A percentile compares a stretch with the other conserved stretches of the same genome.
Conservation (phyloP, 805 yeast genomes). For the Ogataea thermomethanolica region DNA sequence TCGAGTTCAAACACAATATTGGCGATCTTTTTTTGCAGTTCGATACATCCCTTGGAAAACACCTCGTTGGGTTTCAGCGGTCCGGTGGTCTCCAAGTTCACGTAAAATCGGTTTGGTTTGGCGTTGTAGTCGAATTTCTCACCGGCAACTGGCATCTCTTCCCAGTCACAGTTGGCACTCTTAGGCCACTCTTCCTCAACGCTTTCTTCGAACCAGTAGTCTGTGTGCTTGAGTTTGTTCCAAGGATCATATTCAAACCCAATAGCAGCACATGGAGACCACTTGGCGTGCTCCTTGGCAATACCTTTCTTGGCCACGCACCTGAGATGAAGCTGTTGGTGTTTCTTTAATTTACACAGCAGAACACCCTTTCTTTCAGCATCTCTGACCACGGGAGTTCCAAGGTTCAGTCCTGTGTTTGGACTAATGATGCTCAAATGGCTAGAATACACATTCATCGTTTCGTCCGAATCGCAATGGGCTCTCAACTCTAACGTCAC, state of each 20-base stretch:
- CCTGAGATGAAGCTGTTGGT: slow-evolving; percentile 82
- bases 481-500: slow-evolving; percentile 85
- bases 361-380: slow-evolving; percentile 78
- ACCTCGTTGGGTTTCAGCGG: slow-evolving; percentile 86
- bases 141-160: slow-evolving; percentile 87
- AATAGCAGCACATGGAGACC: slow-evolving; percentile 96
- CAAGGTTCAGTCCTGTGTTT: slow-evolving; percentile 43
- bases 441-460: slow-evolving; percentile 85
- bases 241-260: slow-evolving; percentile 99
- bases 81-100: slow-evolving; percentile 92
- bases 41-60: slow-evolving; percentile 76
- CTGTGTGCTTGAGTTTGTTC: slow-evolving; percentile 95
- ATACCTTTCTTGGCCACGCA: slow-evolving; percentile 98
- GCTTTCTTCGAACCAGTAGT: slow-evolving; percentile 92
- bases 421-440: slow-evolving; percentile 52
- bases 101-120: slow-evolving; percentile 73
- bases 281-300: slow-evolving; percentile 96
- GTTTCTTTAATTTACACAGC: slow-evolving; percentile 84
- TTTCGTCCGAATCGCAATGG: slow-evolving; percentile 77
- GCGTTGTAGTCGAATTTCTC: slow-evolving; percentile 85
- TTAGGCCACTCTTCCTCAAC: slow-evolving; percentile 93
- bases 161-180: slow-evolving; percentile 86
- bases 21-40: slow-evolving; percentile 87
- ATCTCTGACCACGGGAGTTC: slow-evolving; percentile 84
- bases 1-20: slow-evolving; percentile 72